phyloP scores from a whole-genome alignment of 202 grass and related monocot genomes.

The Cymbopogon flexuosus region DNA sequence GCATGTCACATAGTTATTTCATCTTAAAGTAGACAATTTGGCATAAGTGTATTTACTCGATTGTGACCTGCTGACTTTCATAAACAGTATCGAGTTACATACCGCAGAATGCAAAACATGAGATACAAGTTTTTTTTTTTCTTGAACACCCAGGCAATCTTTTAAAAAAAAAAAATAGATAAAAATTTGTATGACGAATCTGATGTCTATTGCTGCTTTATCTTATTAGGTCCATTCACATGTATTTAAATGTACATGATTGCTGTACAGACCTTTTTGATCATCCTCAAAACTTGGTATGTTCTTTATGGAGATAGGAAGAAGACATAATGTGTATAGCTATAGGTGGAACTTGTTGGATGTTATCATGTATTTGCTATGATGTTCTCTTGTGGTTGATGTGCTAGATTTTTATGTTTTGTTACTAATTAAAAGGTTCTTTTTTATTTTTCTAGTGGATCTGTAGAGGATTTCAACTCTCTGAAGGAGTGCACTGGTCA shows the following conservation, averaged over 20 bases:
- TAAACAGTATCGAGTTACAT: neutral
- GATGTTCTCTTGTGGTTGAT: neutral
- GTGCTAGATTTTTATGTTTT: neutral
- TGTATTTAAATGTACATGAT: neutral
- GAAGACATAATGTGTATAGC: neutral
- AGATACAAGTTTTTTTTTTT: neutral
- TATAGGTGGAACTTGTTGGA: neutral
- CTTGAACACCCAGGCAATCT: neutral
- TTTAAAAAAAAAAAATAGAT: no score
- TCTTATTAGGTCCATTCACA: neutral
- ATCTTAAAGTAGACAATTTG: neutral
- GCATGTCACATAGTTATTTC: slow-evolving; percentile 4
- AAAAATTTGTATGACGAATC: neutral
- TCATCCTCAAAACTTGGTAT: neutral
- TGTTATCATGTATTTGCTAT: neutral
- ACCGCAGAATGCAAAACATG: neutral
- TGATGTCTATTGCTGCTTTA: neutral
- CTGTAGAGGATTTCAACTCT: neutral
- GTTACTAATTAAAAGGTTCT: neutral
- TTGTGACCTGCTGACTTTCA: neutral
- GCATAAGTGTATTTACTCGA: neutral
- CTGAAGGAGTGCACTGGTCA: slow-evolving; percentile 14
- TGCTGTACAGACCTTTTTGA: neutral
- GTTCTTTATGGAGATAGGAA: neutral
- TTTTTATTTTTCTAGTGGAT: slow-evolving; percentile 33